Base-by-base conservation (phyloP, 306 rosid genomes). In the Acmispon strigosus region DNA sequence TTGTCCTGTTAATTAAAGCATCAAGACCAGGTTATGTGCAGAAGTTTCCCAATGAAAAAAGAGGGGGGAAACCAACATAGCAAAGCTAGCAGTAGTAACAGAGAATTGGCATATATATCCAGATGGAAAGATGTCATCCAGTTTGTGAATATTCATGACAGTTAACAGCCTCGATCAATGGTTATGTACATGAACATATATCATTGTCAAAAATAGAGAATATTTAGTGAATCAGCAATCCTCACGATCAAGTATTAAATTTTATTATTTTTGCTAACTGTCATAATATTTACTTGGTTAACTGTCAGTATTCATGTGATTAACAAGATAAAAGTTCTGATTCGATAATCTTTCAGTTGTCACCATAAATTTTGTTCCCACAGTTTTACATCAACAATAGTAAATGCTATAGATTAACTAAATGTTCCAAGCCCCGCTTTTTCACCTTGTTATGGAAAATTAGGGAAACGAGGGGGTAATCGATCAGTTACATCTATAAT, bases 1-100 rank as follows among this genome's bases (percentile, higher is more conserved):
- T 81, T 86, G 59, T 81, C 88, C 96, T 90, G 90, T 82, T 76
- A 69, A 72, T 79, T 57, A 74, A 56, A 77, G 62, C 66, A 71
- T 74, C 67, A 67, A 79, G 50, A 62, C 73, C 66, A 76, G 72
- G 52, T 34, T 50, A 62, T 62, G 72, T 42, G 63, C 71, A 77
- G 62, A 58, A 57, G 55, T 12, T 86, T 77, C 65, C 70, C 32
- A 53, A 69, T 57, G 11, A 63, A 67, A 55, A 41, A 68, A 68
- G 14, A 15, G 53, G 24, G 14, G 24, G 14, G 45, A 8, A 20
- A 52, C 60, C 43, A 18, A 42, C 51, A 17, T 32, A 62, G 57
- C 22, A 52, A 73, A 50, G 66, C 55, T 66, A 67, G 43, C 65
- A 24, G 50, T 2, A 8, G 39, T 24, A 48, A 58, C 2, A 15